Base-by-base conservation (phyloP, 139 green algal species). In the Chlorella sp. region DNA sequence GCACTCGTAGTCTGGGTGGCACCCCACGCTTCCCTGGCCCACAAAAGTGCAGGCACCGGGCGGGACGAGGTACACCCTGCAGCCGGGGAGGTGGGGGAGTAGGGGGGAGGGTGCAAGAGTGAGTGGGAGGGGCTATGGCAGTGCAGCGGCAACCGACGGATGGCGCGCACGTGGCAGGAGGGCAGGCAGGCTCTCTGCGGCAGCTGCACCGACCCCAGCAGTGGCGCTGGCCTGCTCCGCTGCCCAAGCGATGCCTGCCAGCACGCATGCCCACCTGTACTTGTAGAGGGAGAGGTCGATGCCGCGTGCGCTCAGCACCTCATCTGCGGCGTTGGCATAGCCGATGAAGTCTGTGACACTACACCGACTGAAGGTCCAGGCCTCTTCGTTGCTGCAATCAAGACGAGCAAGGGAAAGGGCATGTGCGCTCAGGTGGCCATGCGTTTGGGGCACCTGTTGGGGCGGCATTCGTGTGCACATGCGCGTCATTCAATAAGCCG, bases 41-140 rank as follows among this genome's bases (percentile, higher is more conserved):
- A 71, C 81, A 61, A 61, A 86, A 57, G 22, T 24, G 71, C 85
- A 89, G 1, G 32, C 21, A 0, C 85, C 34, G 4, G 40, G 42
- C 0, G 85, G 85, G 37, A 89, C 3, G 66, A 89, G 32, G 85
- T 75, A 89, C 7, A 89, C 85, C 39, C 84, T 88, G 84, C 36
- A 37, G 7, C 42, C 21, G 22, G 30, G 5, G 9, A 9, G 81
- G 37, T 11, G 53, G 32, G 53, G 28, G 28, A 30, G 57, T 11
- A 1, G n/a, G 37, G 57, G 42, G 30, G 37, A 22, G 81, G n/a
- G 12, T 26, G 79, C 26, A 39, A 16, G 21, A 14, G 22, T 36
- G n/a, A 53, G 64, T 37, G 69, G 26, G 21, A 37, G 26, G 15
- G 32, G 1, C 22, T 34, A 28, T 3, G 69, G 37, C 16, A 77